Base-by-base conservation (phyloP, 495 filamentous ascomycete genomes). In the Lophium mytilinum region DNA sequence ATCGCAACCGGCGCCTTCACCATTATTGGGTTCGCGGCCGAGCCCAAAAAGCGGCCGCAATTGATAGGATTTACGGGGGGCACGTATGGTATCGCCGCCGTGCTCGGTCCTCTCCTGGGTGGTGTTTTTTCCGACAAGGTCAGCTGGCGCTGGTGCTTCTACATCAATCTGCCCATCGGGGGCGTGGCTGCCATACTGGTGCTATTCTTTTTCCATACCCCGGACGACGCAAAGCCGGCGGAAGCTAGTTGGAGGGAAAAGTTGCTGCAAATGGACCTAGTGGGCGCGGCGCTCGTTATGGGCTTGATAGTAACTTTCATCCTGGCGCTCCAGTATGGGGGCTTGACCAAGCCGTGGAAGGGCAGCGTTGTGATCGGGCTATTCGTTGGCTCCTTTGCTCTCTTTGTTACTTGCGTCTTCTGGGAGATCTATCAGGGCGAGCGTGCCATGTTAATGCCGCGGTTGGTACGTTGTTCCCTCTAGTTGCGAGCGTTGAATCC, bases 101-200 rank as follows among this genome's bases (percentile, higher is more conserved):
- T 77, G 21, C 53, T 70, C 21, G 77, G 77, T 19, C 77, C 76
- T 0, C 57, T 80, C 3, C 53, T 79, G 19, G 77, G 77, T n/a
- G 77, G 77, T 37, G 77, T 65, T 0, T 78, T 79, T 55, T 70
- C 75, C 0, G 60, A 66, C 19, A 58, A 68, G 18, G 66, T 74
- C 1, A 66, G 69, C n/a, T 79, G 77, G 77, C 65, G 77, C 11
- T 79, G 74, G 76, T 77, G 73, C 12, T 49, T 91, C 69, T 89
- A 80, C 64, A 86, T 86, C 69, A 88, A 88, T 57, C 68, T 71
- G 15, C 70, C 68, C 17, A 40, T 91, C 48, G 86, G 87, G 43
- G 85, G 74, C 19, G 65, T 86, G 15, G 82, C 82, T 5, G 52
- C 11, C 10, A 72, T 83, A 34, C 18, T 78, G 4, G 79, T 82